phyloP scores from a whole-genome alignment of 2,329 filamentous ascomycete species.

The Ramularia collo-cygni region DNA sequence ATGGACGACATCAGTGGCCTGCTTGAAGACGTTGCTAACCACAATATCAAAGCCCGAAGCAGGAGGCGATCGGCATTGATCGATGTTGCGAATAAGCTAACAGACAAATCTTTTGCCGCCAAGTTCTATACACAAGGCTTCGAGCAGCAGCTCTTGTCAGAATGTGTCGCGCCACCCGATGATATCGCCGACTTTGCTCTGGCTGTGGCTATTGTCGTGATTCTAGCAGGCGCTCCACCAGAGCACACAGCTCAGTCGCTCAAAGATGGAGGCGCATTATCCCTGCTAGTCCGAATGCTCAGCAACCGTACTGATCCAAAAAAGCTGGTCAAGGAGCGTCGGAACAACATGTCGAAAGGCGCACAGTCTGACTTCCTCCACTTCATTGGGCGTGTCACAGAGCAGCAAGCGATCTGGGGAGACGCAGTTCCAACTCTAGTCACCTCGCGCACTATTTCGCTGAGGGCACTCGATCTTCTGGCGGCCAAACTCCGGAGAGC shows the following conservation, averaged over 20 bases:
- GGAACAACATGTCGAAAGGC: constrained; percentile 61
- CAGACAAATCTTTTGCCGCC: constrained; percentile 55
- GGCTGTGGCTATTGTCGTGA: constrained; percentile 54
- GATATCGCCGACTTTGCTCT: constrained; percentile 53
- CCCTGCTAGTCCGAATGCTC: constrained; percentile 51
- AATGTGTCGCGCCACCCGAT: constrained; percentile 43
- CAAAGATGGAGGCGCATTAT: constrained; percentile 15
- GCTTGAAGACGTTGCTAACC: constrained; percentile 52
- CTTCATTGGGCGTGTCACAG: constrained; percentile 40
- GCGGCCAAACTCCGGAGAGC: constrained; percentile 41
- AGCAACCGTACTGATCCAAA: constrained; percentile 40
- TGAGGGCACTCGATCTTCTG: constrained; percentile 57
- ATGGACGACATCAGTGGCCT: constrained; percentile 49
- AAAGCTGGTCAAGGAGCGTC: constrained; percentile 55
- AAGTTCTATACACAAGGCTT: constrained; percentile 70
- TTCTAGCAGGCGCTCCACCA: constrained; percentile 56
- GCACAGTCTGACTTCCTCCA: constrained; percentile 51
- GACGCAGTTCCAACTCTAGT: constrained; percentile 44
- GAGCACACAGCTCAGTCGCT: constrained; percentile 54
- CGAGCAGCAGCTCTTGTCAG: constrained; percentile 60
- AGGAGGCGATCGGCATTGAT: constrained; percentile 48
- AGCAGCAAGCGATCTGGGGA: constrained; percentile 54
- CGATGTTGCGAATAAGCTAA: constrained; percentile 49
- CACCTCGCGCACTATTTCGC: constrained; percentile 56
- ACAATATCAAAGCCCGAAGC: constrained; percentile 36